Percentiles rank a stretch among this genome's conserved stretches.
Conservation (phyloP, 768 basidiomycete species). For the Chiua virens region DNA sequence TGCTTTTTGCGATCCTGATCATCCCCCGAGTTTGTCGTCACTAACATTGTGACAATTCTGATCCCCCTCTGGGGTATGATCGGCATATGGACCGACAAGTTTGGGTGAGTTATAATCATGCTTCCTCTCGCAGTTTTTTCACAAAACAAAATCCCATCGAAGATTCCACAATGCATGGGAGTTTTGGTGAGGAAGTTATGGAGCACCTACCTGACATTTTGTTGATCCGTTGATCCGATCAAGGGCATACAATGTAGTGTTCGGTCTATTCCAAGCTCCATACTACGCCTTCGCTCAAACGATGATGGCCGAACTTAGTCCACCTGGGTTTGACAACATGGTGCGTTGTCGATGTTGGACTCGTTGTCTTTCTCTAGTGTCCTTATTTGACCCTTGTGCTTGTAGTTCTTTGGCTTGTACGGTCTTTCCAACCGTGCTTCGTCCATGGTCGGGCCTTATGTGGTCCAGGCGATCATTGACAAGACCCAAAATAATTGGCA, state of each 20-base stretch:
- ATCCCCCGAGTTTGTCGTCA: slow-evolving; percentile 60
- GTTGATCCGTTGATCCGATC: neutral
- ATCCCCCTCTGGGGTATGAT: slow-evolving; percentile 88
- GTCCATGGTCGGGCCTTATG: slow-evolving; percentile 86
- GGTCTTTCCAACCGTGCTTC: slow-evolving; percentile 82
- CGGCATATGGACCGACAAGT: slow-evolving; percentile 73
- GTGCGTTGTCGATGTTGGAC: too few relatives aligned
- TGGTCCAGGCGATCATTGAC: slow-evolving; percentile 82
- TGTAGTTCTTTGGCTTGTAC: slow-evolving; percentile 83
- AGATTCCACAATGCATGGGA: slow-evolving; percentile 85
- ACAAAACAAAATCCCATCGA: neutral
- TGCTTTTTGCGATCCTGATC: neutral
- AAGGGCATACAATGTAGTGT: slow-evolving; percentile 79
- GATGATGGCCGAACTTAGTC: slow-evolving; percentile 87
- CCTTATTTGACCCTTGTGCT: neutral
- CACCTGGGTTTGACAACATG: slow-evolving; percentile 87
- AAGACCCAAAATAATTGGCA: slow-evolving; percentile 72
- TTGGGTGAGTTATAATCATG: slow-evolving; percentile 54
- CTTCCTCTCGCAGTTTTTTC: too few relatives aligned
- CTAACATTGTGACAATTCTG: slow-evolving; percentile 71
- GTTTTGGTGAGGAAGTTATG: slow-evolving; percentile 65
- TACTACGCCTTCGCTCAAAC: slow-evolving; percentile 87
- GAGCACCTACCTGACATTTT: too few relatives aligned
- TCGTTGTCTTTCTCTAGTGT: too few relatives aligned
- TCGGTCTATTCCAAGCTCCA: slow-evolving; percentile 81